Evolutionary conservation across 768 basidiomycete species (phyloP), one percentile per base, ranked within the genome.

Genomic region (Kwoniella mangroviensis): DNA sequence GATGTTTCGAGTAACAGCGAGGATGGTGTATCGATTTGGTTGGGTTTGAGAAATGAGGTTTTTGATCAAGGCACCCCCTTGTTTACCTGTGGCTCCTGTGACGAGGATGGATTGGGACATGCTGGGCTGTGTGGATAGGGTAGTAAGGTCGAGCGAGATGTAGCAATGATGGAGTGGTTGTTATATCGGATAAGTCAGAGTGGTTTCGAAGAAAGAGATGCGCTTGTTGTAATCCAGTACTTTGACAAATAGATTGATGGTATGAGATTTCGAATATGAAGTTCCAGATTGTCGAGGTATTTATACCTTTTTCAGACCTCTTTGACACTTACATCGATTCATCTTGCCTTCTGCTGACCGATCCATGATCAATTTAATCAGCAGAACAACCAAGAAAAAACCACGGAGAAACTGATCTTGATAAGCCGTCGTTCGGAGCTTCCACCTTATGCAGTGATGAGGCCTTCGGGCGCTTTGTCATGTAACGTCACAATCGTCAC

Each of bases 71-170:
- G 53, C 52, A 12, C 63, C 63, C 3, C 63, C 63, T 65, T 65
- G 63, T 56, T 65, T 65, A 43, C 63, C 63, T 42, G 63, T 65
- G 17, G 63, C 63, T n/a, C 63, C 63, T 17, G 63, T 65, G 54
- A 65, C 54, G 19, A 65, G 53, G 41, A 65, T 54, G 1, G 63
- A 22, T 21, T 53, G 63, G 34, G 63, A 65, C 63, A 65, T 65
- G 28, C 13, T 43, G 42, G 42, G 42, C 42, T 43, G 42, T 6
- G 13, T 43, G 6, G 42, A 13, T 7, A 43, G 42, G 42, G 42
- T 7, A 43, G 42, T 43, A n/a, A n/a, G n/a, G n/a, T n/a, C n/a
- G n/a, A n/a, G n/a, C n/a, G 28, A 28, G 28, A 28, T 28, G 34
- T 34, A 34, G 6, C 6, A 34, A 7, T 34, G 34, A 7, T 34